Conservation (phyloP, 2,329 filamentous ascomycete genomes). For the Clonostachys sp. region DNA sequence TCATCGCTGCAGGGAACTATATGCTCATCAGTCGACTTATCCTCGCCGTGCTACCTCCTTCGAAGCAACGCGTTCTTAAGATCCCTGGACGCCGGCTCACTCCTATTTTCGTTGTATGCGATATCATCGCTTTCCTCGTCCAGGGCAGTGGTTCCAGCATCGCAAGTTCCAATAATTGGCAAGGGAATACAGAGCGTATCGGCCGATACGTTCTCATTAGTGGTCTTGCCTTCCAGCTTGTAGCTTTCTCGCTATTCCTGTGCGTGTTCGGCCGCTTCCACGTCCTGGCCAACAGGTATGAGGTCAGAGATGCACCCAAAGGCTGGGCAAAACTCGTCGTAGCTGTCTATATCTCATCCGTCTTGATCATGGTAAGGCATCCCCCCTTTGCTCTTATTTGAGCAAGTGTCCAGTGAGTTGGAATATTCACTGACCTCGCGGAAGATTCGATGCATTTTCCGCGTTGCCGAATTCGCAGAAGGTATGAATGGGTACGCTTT, state of each 20-base stretch:
- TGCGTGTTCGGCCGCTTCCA: constrained; percentile 32
- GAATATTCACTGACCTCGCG: background rate
- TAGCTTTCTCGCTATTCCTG: constrained; percentile 33
- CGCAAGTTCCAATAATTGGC: constrained; percentile 34
- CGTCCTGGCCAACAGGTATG: constrained; percentile 13
- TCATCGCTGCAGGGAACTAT: constrained; percentile 45
- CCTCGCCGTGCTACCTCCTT: constrained; percentile 23
- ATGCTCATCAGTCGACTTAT: constrained; percentile 44
- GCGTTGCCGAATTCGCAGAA: constrained; percentile 46
- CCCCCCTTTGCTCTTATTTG: background rate
- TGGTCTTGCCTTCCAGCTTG: constrained; percentile 32
- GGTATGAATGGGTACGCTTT: constrained; percentile 46
- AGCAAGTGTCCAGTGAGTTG: background rate
- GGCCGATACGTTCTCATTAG: constrained; percentile 35
- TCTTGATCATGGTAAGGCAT: constrained; percentile 34
- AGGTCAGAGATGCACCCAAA: constrained; percentile 15
- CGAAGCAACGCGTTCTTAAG: constrained; percentile 24
- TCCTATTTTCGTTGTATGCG: constrained; percentile 37
- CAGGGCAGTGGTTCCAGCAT: constrained; percentile 39
- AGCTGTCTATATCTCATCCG: constrained; percentile 37
- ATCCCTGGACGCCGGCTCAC: constrained; percentile 32
- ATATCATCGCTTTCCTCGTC: constrained; percentile 37
- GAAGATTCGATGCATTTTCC: constrained; percentile 44
- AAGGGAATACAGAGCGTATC: constrained; percentile 25
- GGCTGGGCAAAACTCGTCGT: constrained; percentile 30